Evolutionary conservation across 2,329 filamentous ascomycete genomes (phyloP).

Genomic region (Phialophora verrucosa): DNA sequence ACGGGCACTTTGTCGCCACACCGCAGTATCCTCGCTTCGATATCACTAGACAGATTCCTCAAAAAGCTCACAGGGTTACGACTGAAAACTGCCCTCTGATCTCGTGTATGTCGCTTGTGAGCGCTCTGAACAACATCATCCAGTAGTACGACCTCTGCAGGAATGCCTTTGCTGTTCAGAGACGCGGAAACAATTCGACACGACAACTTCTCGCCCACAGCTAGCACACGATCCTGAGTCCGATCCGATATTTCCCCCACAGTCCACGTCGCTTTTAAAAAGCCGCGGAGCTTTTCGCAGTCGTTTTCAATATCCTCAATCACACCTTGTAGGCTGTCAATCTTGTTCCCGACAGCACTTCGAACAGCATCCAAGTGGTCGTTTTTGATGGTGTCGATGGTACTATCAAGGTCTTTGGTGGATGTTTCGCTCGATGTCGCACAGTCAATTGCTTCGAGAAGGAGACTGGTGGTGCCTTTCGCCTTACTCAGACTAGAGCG

Average conservation of each 20-base stretch:
- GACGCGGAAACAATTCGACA: conserved; percentile 18
- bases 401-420: conserved; percentile 9
- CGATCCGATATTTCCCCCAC: conserved; percentile 17
- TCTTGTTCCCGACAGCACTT: neutral
- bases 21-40: conserved; percentile 13
- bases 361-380: conserved; percentile 10
- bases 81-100: conserved; percentile 14
- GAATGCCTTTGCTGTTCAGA: conserved; percentile 6
- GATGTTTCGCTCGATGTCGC: conserved; percentile 8
- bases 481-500: conserved; percentile 14
- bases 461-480: conserved; percentile 18
- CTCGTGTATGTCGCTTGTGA: conserved; percentile 4
- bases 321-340: neutral
- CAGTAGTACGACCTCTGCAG: conserved; percentile 16
- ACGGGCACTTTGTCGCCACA: conserved; percentile 49
- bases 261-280: conserved; percentile 12
- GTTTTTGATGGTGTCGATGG: conserved; percentile 11
- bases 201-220: conserved; percentile 19
- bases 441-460: conserved; percentile 15
- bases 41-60: neutral
- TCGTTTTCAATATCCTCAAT: conserved; percentile 6
- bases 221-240: conserved; percentile 20
- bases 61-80: conserved; percentile 14
- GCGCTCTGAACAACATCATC: conserved; percentile 18
- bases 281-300: conserved; percentile 8